Conservation (phyloP, 2,329 filamentous ascomycete species). For the Pseudonectria foliicola region DNA sequence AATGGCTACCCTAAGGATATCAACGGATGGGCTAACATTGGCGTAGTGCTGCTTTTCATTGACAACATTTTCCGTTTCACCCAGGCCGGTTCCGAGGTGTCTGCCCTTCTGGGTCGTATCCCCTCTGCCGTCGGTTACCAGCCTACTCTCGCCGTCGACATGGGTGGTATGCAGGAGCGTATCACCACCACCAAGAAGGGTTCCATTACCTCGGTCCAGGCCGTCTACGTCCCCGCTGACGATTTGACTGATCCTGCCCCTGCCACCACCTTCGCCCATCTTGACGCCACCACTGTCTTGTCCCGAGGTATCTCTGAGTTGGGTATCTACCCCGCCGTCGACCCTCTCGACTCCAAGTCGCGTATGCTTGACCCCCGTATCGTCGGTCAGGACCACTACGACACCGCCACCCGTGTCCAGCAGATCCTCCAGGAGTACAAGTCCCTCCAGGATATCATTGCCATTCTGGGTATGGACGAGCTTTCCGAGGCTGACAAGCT, state of each 20-base stretch:
- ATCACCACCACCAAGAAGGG: conserved; percentile 99
- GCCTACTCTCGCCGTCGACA: conserved; percentile 95
- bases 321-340: conserved; percentile 99
- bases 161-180: conserved; percentile 99
- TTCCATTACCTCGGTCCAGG: conserved; percentile 99
- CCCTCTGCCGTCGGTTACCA: conserved; percentile 99
- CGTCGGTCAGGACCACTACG: conserved; percentile 96
- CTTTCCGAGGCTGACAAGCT: conserved; percentile 98
- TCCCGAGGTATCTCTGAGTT: conserved; percentile 99
- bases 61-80: conserved; percentile 99
- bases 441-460: conserved; percentile 99
- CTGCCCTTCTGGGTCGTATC: conserved; percentile 97
- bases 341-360: conserved; percentile 98
- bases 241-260: conserved; percentile 99
- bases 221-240: conserved; percentile 99
- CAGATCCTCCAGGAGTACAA: conserved; percentile 99
- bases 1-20: no score
- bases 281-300: conserved; percentile 99
- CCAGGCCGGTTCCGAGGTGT: conserved; percentile 99
- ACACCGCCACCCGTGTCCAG: conserved; percentile 89
- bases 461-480: conserved; percentile 99
- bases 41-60: conserved; percentile 89
- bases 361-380: conserved; percentile 99
- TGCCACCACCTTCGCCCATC: conserved; percentile 98
- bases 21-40: conserved; percentile 3